A percentile compares a stretch with the other conserved stretches of the same genome.
Conservation (phyloP, 2,329 filamentous ascomycete species). For the Claviceps humidiphila region DNA sequence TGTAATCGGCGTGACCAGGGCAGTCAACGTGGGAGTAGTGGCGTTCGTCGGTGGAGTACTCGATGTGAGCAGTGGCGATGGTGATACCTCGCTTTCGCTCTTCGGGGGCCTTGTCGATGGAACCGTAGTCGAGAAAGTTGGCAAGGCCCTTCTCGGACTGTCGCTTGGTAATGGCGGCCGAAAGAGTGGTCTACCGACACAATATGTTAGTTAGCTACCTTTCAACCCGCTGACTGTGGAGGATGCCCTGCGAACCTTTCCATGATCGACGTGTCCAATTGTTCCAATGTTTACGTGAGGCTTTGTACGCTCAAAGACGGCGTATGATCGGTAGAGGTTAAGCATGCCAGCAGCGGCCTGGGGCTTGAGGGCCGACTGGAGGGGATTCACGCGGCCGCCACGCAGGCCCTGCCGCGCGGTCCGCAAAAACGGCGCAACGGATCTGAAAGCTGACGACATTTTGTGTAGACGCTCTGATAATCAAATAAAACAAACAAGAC, state of each 20-base stretch:
- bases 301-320: slow-evolving; percentile 76
- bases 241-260: slow-evolving; percentile 54
- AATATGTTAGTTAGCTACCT: neutral
- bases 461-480: slow-evolving; percentile 22
- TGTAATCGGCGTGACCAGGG: slow-evolving; percentile 99
- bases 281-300: slow-evolving; percentile 98
- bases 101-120: slow-evolving; percentile 98
- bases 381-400: slow-evolving; percentile 57
- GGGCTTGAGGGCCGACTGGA: slow-evolving; percentile 55
- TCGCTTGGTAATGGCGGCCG: slow-evolving; percentile 96
- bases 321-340: slow-evolving; percentile 53
- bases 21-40: slow-evolving; percentile 99
- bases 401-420: slow-evolving; percentile 64
- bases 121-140: slow-evolving; percentile 90
- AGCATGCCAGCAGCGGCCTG: slow-evolving; percentile 51
- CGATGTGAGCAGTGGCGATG: slow-evolving; percentile 95
- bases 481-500: slow-evolving; percentile 6
- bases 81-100: slow-evolving; percentile 99
- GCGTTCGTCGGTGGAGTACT: slow-evolving; percentile 85
- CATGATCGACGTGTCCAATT: slow-evolving; percentile 98
- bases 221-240: neutral
- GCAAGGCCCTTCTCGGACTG: slow-evolving; percentile 90
- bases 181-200: slow-evolving; percentile 73
- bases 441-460: slow-evolving; percentile 74
- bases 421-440: slow-evolving; percentile 66